Evolutionary conservation across 495 filamentous ascomycete genomes (phyloP), one percentile per base, ranked within the genome.

Genomic region (Penicillium ochrochloron): DNA sequence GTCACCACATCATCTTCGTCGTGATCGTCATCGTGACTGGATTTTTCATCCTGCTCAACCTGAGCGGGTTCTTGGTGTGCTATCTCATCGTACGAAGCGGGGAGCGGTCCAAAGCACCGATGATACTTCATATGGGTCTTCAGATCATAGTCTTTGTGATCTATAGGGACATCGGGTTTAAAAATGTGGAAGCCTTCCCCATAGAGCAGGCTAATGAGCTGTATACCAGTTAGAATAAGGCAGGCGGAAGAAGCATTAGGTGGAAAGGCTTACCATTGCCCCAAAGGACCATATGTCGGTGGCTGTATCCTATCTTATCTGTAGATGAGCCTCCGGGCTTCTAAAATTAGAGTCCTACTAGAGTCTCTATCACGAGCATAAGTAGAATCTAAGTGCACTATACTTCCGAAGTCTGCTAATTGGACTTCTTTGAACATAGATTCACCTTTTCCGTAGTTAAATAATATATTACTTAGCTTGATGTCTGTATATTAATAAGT

Each of bases 201-300:
- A 62, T 70, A 80, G 21, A 82, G 54, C 25, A 81, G 67, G 62
- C 65, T 76, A 58, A 80, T 81, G 53, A 81, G 70, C 78, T 81
- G 33, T 50, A 46, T 46, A 59, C 3, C 23, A 25, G 35, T 59
- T 59, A 59, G 56, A 46, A 31, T 37, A 44, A 57, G 34, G 10
- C 27, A 39, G 55, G 33, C 27, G 27, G 63, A 62, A 55, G 41
- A 58, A 56, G 62, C 3, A 53, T 55, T 31, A 59, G 56, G 35
- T 57, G 21, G 61, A 68, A 41, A 44, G 56, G 56, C 71, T 70
- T 72, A 66, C 73, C 29, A 72, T 74, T 52, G 68, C 70, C 33
- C 79, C 75, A 65, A 81, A 75, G 39, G 78, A 80, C 80, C 78
- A 84, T 59, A 82, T 80, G 60, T 82, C 80, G 7, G 78, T 27